These are phyloP conservation scores for Aspergillus ruber DNA, from an alignment of 2,329 filamentous ascomycete species.

Conservation along the genomic window DNA sequence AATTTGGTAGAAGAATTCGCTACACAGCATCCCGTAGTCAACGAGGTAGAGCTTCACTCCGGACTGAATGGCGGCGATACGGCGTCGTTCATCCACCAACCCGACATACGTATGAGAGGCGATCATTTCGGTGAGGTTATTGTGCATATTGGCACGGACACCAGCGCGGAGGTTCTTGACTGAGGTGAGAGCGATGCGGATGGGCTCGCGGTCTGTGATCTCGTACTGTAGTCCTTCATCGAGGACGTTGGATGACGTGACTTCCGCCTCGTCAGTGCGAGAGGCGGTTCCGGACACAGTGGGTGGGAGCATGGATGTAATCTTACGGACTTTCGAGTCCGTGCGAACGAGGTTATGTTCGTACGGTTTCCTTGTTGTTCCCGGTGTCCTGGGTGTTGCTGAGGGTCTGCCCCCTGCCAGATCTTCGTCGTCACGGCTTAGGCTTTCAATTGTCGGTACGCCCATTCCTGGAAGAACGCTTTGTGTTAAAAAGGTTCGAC, in stretches of 20 bases:
- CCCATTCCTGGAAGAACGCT: constrained; percentile 71
- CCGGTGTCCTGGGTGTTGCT: constrained; percentile 31
- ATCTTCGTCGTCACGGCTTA: constrained; percentile 16
- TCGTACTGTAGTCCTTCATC: constrained; percentile 63
- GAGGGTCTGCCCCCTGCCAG: constrained; percentile 26
- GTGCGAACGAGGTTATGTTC: constrained; percentile 89
- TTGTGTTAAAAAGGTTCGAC: constrained; percentile 89
- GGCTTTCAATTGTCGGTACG: constrained; percentile 41
- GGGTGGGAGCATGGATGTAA: constrained; percentile 87
- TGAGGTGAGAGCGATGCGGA: constrained; percentile 69
- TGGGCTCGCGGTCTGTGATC: constrained; percentile 60
- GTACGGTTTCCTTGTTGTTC: constrained; percentile 51
- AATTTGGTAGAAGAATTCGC: constrained; percentile 92
- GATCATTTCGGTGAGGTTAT: constrained; percentile 79
- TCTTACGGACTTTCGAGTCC: constrained; percentile 82
- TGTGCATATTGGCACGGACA: constrained; percentile 76
- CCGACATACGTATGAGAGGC: constrained; percentile 88
- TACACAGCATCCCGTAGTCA: constrained; percentile 81
- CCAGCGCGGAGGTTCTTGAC: constrained; percentile 75
- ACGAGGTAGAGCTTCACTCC: constrained; percentile 88
- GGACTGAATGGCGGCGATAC: constrained; percentile 86
- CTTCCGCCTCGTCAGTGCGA: constrained; percentile 28
- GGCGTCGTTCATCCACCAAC: constrained; percentile 77
- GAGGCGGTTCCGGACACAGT: constrained; percentile 27
- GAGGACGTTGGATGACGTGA: constrained; percentile 10